These are phyloP conservation scores for Neurospora crassa DNA, from an alignment of 2,329 filamentous ascomycete species.

Conservation along the genomic window DNA sequence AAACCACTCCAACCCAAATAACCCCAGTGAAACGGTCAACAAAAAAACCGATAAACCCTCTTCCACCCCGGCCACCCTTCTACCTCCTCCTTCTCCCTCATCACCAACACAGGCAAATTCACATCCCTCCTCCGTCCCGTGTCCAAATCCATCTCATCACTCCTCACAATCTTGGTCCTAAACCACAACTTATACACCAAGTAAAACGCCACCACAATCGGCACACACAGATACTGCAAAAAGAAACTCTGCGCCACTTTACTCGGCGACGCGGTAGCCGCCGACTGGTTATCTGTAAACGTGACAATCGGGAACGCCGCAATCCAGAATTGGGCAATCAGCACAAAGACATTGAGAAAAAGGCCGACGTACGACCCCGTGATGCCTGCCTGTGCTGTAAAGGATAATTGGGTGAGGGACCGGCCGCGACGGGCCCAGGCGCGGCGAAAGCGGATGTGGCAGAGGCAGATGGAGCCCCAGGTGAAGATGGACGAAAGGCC, in stretches of 20 bases:
- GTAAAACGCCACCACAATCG: constrained; percentile 60
- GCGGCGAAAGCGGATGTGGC: constrained; percentile 81
- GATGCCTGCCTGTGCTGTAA: constrained; percentile 69
- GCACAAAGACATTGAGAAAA: constrained; percentile 62
- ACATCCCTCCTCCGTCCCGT: constrained; percentile 68
- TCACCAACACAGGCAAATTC: constrained; percentile 67
- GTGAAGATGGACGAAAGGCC: constrained; percentile 68
- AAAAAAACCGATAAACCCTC: constrained; percentile 62
- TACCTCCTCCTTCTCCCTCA: constrained; percentile 69
- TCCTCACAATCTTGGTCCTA: constrained; percentile 55
- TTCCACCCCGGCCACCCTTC: constrained; percentile 69
- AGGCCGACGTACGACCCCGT: constrained; percentile 74
- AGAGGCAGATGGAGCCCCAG: constrained; percentile 78
- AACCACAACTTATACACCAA: constrained; percentile 67
- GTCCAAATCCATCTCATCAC: constrained; percentile 73
- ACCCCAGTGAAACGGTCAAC: constrained; percentile 29
- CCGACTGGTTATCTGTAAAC: neutral
- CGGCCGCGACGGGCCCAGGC: constrained; percentile 67
- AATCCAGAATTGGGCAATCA: constrained; percentile 82
- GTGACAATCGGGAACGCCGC: constrained; percentile 64
- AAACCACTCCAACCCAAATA: no score
- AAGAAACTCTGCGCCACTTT: constrained; percentile 60
- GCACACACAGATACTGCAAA: constrained; percentile 58
- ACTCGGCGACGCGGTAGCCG: constrained; percentile 5
- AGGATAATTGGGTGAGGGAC: constrained; percentile 68